These are phyloP conservation scores for Leucocoprinus sp. DNA, from an alignment of 768 basidiomycete species.

Conservation along the genomic window DNA sequence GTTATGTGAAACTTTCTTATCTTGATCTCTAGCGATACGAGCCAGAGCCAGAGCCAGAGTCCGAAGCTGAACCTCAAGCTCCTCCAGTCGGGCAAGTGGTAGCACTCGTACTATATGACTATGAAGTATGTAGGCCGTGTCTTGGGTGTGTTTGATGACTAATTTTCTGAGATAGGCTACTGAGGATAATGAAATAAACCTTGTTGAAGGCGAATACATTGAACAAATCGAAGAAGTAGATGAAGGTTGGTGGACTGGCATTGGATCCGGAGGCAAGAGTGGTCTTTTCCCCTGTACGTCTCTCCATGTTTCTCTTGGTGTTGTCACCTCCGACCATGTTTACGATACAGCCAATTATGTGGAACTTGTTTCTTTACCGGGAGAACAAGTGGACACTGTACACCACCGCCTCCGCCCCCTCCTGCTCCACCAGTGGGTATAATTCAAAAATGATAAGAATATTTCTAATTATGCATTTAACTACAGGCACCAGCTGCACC, in stretches of 20 bases:
- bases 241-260: slow-evolving; percentile 90
- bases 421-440: slow-evolving; percentile 26
- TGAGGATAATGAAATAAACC: slow-evolving; percentile 80
- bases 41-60: slow-evolving; percentile 28
- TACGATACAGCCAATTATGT: slow-evolving; percentile 76
- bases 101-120: slow-evolving; percentile 76
- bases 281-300: slow-evolving; percentile 80
- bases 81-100: slow-evolving; percentile 34
- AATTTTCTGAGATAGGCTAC: slow-evolving; percentile 39
- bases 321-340: not conserved
- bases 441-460: not conserved
- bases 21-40: slow-evolving; percentile 25
- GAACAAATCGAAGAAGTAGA: slow-evolving; percentile 78
- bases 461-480: not conserved
- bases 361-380: slow-evolving; percentile 52
- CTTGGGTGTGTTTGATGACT: not conserved
- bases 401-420: slow-evolving; percentile 52
- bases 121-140: slow-evolving; percentile 42
- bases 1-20: not conserved
- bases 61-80: slow-evolving; percentile 23
- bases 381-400: slow-evolving; percentile 27
- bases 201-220: slow-evolving; percentile 76
- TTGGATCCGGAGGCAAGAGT: slow-evolving; percentile 57
- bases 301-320: not conserved
- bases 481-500: slow-evolving; percentile 5